Base-by-base conservation (phyloP, 2,329 filamentous ascomycete genomes). In the Arthrobotrys entomopaga region DNA sequence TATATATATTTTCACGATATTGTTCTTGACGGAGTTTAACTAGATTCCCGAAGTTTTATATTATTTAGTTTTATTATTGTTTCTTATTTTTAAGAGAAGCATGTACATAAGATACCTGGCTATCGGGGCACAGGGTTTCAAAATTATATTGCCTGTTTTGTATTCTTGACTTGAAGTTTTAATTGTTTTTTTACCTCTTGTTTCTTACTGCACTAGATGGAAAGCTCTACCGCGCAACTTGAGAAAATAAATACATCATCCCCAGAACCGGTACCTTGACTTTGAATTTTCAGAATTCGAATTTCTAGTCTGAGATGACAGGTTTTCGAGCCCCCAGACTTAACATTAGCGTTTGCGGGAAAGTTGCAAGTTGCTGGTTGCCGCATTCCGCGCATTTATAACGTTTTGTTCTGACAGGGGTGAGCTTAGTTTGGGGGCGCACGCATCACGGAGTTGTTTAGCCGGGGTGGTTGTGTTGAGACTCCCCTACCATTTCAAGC, bases 31-130 rank as follows among this genome's bases (percentile, higher is more conserved):
- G n/a, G 3, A 46, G 2, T 16, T 46, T 46, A 46, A n/a, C 8
- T 7, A 46, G n/a, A n/a, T n/a, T 19, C 42, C 42, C 15, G 16
- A 19, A 13, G 42, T 7, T 19, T 40, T 46, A 7, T 46, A 19
- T 46, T 1, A n/a, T 46, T 22, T 24, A 8, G 5, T 43, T 43
- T 58, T 46, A 24, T 26, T 13, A 40, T n/a, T 22, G 8, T 26
- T 56, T 19, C 42, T 29, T 70, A 29, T 40, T 10, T 52, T 56
- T 54, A 26, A n/a, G 19, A 16, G 49, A 52, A 26, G 50, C 42
- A 64, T 38, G 42, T 56, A 53, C 61, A 65, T 42, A 72, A 61
- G 67, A 73, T 73, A 73, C 67, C 67, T n/a, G n/a, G n/a, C n/a
- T n/a, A 73, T 58, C 52, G 58, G 65, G 52, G 34, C 49, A 46